These are phyloP conservation scores for Nannizziopsis barbatae DNA, from an alignment of 2,329 filamentous ascomycete genomes.

Conservation along the genomic window DNA sequence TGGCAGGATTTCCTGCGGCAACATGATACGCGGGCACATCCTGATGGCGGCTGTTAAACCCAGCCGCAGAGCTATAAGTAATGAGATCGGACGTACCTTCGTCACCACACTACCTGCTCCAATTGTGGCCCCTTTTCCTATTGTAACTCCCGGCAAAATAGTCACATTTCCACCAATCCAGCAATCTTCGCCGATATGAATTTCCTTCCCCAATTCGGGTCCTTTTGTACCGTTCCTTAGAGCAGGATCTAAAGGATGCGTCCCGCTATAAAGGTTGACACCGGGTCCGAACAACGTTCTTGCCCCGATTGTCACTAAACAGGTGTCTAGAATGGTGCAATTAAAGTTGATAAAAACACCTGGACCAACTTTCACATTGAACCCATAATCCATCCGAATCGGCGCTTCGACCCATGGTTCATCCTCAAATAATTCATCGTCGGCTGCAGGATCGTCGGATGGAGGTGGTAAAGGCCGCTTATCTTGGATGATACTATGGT, in stretches of 20 bases:
- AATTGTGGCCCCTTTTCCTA: conserved; percentile 61
- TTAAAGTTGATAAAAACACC: conserved; percentile 68
- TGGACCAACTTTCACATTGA: conserved; percentile 58
- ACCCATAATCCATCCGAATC: conserved; percentile 65
- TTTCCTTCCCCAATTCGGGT: conserved; percentile 62
- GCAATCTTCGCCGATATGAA: conserved; percentile 68
- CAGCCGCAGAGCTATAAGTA: conserved; percentile 3
- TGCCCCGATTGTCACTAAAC: conserved; percentile 59
- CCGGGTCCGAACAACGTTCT: conserved; percentile 71
- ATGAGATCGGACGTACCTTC: conserved; percentile 38
- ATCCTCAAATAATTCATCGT: conserved; percentile 52
- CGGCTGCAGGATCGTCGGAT: conserved; percentile 47
- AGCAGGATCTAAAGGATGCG: conserved; percentile 64
- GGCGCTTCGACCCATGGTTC: conserved; percentile 61
- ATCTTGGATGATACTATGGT: conserved; percentile 51
- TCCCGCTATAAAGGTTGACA: conserved; percentile 62
- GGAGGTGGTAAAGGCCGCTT: conserved; percentile 51
- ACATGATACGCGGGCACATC: conserved; percentile 35
- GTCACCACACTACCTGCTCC: conserved; percentile 78
- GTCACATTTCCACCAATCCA: conserved; percentile 64
- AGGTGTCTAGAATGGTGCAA: conserved; percentile 66
- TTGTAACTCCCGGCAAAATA: conserved; percentile 64
- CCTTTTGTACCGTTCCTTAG: conserved; percentile 63
- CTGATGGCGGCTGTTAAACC: conserved; percentile 18
- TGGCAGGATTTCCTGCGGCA: conserved; percentile 33